Evolutionary conservation across 163 green algal genomes (phyloP), one percentile per base, ranked within the genome.

Genomic region (Scenedesmus sp.): DNA sequence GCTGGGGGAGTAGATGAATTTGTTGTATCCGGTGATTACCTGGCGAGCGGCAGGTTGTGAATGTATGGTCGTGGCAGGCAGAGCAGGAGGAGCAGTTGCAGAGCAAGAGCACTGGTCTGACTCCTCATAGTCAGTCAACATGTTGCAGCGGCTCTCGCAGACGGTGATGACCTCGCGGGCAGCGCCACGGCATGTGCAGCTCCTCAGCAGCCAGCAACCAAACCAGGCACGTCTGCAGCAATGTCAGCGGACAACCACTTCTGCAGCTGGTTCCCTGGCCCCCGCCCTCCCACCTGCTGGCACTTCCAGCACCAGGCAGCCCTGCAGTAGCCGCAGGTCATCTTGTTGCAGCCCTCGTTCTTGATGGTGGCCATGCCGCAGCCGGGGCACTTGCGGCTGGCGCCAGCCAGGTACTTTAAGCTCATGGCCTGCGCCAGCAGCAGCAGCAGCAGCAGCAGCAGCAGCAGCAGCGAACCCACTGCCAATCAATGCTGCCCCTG

Each of bases 281-380:
- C 23, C 8, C 9, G 76, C 26, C 70, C 13, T 15, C 74, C n/a
- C 60, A 88, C 62, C 90, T 88, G 84, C 54, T 67, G 23, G 26
- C 91, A 93, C 77, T 77, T 76, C 86, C 92, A 96, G 91, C 95
- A 97, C 87, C 95, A 97, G 34, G 91, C 87, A 3, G 55, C 77
- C 5, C 88, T 77, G 92, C 96, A 97, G 81, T 94, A 90, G 62
- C 62, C 87, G 93, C 96, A 98, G 4, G 88, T 93, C 95, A 98
- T 97, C 92, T 98, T 97, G 94, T 97, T 97, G 94, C 84, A 93
- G 18, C 90, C 90, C 73, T 87, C 84, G 56, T 86, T 90, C 84
- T 93, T 93, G 23, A 88, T 91, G 13, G 74, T 93, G 18, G 84
- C 84, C 84, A 90, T 91, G 83, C 74, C 83, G 67, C 86, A 91